phyloP scores from a whole-genome alignment of 148 eudicot genomes.

The Hydrangea macrophylla region DNA sequence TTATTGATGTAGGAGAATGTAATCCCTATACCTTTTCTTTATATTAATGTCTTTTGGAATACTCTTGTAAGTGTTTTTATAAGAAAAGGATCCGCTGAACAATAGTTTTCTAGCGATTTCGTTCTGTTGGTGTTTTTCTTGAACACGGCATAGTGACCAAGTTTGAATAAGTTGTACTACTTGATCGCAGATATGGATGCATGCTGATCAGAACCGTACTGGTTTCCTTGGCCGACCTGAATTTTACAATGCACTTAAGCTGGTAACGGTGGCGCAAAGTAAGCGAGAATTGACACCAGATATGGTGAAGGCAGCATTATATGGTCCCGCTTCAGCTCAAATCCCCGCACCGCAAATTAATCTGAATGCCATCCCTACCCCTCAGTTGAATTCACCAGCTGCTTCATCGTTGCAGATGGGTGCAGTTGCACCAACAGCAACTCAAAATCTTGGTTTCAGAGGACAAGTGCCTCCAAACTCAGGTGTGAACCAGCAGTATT shows the following conservation, averaged over 20 bases:
- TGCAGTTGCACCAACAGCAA: conserved; percentile 33
- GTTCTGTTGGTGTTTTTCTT: no score
- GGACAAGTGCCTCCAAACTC: conserved; percentile 53
- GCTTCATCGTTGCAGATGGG: conserved; percentile 55
- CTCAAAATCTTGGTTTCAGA: conserved; percentile 64
- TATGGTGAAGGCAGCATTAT: conserved; percentile 93
- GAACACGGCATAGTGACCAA: no score
- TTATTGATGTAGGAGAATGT: background rate
- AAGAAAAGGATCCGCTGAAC: no score
- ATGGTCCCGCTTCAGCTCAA: conserved; percentile 89
- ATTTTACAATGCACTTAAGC: conserved; percentile 89
- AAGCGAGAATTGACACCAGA: conserved; percentile 94
- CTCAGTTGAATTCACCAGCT: conserved; percentile 43
- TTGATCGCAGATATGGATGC: conserved; percentile 83
- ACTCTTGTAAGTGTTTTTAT: no score
- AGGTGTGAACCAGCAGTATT: conserved; percentile 54
- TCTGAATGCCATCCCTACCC: conserved; percentile 48
- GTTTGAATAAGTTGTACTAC: background rate
- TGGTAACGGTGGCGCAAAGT: conserved; percentile 95
- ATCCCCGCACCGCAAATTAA: conserved; percentile 95
- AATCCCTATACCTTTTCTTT: no score
- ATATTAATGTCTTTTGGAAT: no score
- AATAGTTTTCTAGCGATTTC: no score
- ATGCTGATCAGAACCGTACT: conserved; percentile 78
- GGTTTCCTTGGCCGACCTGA: conserved; percentile 87